Evolutionary conservation across 768 basidiomycete species (phyloP), one percentile per base, ranked within the genome.

Genomic region (Lactarius sanguifluus): DNA sequence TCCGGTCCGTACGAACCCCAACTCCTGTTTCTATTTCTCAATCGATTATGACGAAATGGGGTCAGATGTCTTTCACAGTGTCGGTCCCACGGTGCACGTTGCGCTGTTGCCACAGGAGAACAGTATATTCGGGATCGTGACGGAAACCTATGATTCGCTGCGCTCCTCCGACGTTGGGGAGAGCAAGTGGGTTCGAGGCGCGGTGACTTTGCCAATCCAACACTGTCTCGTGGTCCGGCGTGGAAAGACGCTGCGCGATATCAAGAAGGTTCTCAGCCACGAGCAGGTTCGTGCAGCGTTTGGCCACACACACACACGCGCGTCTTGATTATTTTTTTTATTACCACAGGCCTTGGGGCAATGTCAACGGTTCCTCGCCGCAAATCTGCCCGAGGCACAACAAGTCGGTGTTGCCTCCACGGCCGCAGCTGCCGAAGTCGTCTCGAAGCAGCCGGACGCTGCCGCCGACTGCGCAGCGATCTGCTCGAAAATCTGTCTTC

Each of bases 61-160:
- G 23, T 9, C 73, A 93, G 91, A 83, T 65, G 85, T 88, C 28
- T 86, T 89, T 66, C 73, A 80, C 54, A 75, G 81, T 20, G 75
- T 92, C 47, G 81, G 83, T 7, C 64, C 77, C 13, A 73, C 73
- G 7, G 72, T 77, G 38, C 80, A 81, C 30, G 79, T 85, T 57
- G 91, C 83, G 30, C 80, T 93, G n/a, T 79, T 92, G 34, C 91
- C 91, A 25, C 88, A 90, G 74, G 91, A 94, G 75, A 94, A 94
- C 71, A 86, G 86, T 18, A 88, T 85, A 41, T 88, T 86, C 70
- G 91, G 91, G 13, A 79, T 78, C 20, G 91, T 94, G 8, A 76
- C 85, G 25, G 91, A 94, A 75, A 89, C 90, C 1, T 92, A 90
- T 72, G 87, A 91, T 71, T 68, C 78, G 40, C 76, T 92, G 57